Evolutionary conservation across 2,329 filamentous ascomycete genomes (phyloP).

Genomic region (Rhytidhysteron rufulum): DNA sequence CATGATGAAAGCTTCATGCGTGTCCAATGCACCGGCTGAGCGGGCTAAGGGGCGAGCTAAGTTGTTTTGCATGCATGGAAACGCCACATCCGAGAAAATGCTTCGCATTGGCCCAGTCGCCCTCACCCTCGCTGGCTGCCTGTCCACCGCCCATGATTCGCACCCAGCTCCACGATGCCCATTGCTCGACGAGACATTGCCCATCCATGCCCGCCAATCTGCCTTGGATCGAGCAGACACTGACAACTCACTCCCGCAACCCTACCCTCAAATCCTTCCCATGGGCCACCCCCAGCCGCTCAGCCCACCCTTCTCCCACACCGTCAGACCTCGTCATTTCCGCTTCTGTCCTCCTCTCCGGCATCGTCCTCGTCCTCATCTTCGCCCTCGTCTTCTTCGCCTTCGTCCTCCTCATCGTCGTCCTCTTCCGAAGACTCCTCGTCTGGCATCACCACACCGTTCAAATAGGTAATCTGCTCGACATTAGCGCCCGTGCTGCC

Average conservation of each 20-base stretch:
- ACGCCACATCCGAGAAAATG: neutral
- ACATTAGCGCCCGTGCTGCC: neutral
- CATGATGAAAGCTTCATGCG: neutral
- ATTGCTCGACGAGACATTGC: neutral
- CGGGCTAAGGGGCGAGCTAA: no score
- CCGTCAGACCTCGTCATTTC: constrained; percentile 10
- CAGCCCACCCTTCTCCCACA: constrained; percentile 9
- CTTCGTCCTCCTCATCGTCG: constrained; percentile 14
- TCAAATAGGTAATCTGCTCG: constrained; percentile 46
- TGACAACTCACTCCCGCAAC: constrained; percentile 1
- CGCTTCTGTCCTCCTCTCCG: constrained; percentile 8
- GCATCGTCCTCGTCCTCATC: constrained; percentile 19
- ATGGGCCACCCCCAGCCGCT: constrained; percentile 5
- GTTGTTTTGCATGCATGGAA: neutral
- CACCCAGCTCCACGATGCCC: no score
- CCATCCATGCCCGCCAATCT: neutral
- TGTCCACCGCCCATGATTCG: constrained; percentile 1
- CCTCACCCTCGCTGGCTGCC: neutral
- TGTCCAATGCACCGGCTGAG: no score
- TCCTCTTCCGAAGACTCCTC: constrained; percentile 27
- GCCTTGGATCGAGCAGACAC: neutral
- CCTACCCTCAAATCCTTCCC: constrained; percentile 12
- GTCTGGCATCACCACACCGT: constrained; percentile 50
- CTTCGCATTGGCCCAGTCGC: neutral
- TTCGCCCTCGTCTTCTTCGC: constrained; percentile 24